Evolutionary conservation across 441 rosid species (phyloP).

Genomic region (Jatropha podagrica): DNA sequence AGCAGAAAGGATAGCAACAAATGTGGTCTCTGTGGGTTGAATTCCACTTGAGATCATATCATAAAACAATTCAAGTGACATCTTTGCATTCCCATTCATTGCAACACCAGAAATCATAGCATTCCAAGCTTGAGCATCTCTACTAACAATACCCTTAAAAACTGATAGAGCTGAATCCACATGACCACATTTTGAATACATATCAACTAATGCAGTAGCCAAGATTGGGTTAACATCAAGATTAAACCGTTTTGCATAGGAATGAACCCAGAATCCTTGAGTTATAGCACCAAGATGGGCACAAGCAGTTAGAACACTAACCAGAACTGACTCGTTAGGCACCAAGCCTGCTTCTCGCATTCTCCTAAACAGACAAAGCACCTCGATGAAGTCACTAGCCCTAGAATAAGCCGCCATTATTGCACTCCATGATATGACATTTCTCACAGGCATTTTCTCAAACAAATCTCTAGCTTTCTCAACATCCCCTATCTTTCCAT

Average conservation of each 20-base stretch:
- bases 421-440: slow-evolving; percentile 38
- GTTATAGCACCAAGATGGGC: slow-evolving; percentile 35
- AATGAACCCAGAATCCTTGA: slow-evolving; percentile 43
- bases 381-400: slow-evolving; percentile 36
- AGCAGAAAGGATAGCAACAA: slow-evolving; percentile 30
- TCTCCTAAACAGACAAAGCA: slow-evolving; percentile 31
- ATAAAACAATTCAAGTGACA: slow-evolving; percentile 31
- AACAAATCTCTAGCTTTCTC: slow-evolving; percentile 33
- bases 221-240: slow-evolving; percentile 29
- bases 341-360: slow-evolving; percentile 29
- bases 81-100: slow-evolving; percentile 31
- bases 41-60: slow-evolving; percentile 27
- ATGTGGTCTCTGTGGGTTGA: slow-evolving; percentile 37
- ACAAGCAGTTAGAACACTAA: slow-evolving; percentile 38
- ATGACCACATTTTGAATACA: slow-evolving; percentile 40
- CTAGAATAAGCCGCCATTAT: slow-evolving; percentile 43
- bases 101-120: slow-evolving; percentile 41
- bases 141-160: slow-evolving; percentile 25
- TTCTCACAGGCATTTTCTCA: slow-evolving; percentile 39
- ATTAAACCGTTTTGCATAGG: slow-evolving; percentile 24
- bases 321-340: slow-evolving; percentile 43
- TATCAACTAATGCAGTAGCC: slow-evolving; percentile 42
- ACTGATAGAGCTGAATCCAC: slow-evolving; percentile 30
- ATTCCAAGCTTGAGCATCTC: slow-evolving; percentile 39
- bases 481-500: slow-evolving; percentile 31